Evolutionary conservation across 1,284 basidiomycete species (phyloP).

Genomic region (Thecaphora thlaspeos): DNA sequence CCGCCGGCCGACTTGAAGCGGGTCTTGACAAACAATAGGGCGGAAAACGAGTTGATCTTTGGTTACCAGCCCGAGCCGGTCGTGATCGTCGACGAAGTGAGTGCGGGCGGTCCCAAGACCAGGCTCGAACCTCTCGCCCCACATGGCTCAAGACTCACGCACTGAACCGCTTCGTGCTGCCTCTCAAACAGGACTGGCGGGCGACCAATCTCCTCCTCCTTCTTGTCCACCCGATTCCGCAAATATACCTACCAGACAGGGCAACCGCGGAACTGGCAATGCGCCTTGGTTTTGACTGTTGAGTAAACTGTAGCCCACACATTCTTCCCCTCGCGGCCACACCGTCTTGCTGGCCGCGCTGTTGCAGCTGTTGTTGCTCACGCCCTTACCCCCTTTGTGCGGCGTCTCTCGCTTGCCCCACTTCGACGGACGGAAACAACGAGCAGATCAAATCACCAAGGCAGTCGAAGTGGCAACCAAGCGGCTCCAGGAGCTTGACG

Average conservation of each 20-base stretch:
- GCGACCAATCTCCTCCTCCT: constrained; percentile 25
- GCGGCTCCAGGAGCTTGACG: too few species aligned
- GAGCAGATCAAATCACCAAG: too few species aligned
- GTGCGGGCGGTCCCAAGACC: too few species aligned
- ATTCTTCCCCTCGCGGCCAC: too few species aligned
- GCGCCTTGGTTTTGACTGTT: neutral
- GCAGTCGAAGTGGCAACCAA: too few species aligned
- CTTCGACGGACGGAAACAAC: too few species aligned
- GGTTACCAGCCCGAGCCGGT: constrained; percentile 20
- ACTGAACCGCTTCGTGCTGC: neutral
- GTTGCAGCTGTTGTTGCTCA: too few species aligned
- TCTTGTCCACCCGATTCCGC: constrained; percentile 33
- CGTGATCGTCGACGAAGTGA: constrained; percentile 20
- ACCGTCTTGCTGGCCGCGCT: too few species aligned
- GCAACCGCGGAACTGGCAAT: constrained; percentile 3
- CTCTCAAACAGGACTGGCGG: constrained; percentile 10
- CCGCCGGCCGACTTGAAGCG: constrained; percentile 7
- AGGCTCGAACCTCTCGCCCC: too few species aligned
- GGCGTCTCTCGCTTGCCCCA: too few species aligned
- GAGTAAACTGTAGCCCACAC: neutral
- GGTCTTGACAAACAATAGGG: constrained; percentile 8
- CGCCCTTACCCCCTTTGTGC: too few species aligned
- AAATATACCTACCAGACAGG: constrained; percentile 23
- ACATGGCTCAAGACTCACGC: too few species aligned
- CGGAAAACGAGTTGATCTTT: constrained; percentile 16